phyloP scores from a whole-genome alignment of 805 yeast genomes.

The Schwanniomyces sp. region DNA sequence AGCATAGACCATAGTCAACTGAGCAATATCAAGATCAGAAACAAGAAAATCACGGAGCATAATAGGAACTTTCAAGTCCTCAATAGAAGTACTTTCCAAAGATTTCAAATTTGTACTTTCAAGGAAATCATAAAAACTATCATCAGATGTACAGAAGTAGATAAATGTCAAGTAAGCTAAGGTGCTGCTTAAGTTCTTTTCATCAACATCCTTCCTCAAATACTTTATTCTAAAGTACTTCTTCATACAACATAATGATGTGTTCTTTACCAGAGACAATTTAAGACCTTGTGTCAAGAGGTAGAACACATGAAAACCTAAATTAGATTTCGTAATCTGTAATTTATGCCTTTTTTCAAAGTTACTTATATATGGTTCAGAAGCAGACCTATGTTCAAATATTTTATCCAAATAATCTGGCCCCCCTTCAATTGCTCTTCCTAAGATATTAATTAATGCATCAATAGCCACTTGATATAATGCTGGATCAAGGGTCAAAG shows the following conservation, averaged over 20 bases:
- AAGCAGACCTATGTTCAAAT: constrained; percentile 30
- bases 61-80: constrained; percentile 24
- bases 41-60: constrained; percentile 25
- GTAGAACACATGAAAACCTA: constrained; percentile 51
- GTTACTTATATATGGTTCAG: constrained; percentile 41
- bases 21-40: constrained; percentile 16
- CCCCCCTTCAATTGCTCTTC: constrained; percentile 22
- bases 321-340: constrained; percentile 41
- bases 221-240: constrained; percentile 44
- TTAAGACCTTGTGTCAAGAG: constrained; percentile 57
- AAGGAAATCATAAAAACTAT: constrained; percentile 21
- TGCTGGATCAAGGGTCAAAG: constrained; percentile 25
- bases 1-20: constrained; percentile 25
- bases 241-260: constrained; percentile 47
- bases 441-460: constrained; percentile 26
- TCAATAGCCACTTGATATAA: constrained; percentile 34
- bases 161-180: constrained; percentile 30
- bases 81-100: constrained; percentile 4
- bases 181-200: constrained; percentile 6
- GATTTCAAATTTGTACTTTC: constrained; percentile 16
- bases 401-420: constrained; percentile 22
- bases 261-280: constrained; percentile 53
- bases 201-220: constrained; percentile 22
- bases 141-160: constrained; percentile 27
- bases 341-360: constrained; percentile 45